Percentiles rank a stretch among this genome's conserved stretches.
These are phyloP conservation scores for Euphrasia arctica DNA, from an alignment of 305 asterid species.

Conservation along the genomic window DNA sequence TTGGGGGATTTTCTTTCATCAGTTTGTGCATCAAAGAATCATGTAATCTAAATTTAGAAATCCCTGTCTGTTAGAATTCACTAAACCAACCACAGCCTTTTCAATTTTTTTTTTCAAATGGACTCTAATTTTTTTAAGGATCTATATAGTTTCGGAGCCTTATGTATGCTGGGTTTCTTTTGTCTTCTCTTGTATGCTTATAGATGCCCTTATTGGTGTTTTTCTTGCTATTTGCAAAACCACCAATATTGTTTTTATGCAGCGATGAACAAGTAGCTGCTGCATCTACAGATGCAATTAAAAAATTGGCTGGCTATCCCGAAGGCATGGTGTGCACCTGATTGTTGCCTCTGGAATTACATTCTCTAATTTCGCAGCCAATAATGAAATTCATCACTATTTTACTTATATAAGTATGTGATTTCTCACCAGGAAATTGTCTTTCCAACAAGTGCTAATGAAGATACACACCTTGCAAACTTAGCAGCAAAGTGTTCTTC, in stretches of 20 bases:
- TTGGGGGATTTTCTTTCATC: not conserved
- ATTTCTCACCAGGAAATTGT: conserved; percentile 46
- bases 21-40: not conserved
- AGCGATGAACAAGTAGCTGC: conserved; percentile 90
- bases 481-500: conserved; percentile 66
- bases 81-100: no score
- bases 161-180: not conserved
- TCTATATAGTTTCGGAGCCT: not conserved
- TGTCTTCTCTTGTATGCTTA: not conserved
- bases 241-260: conserved; percentile 22
- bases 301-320: conserved; percentile 50
- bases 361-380: conserved; percentile 20
- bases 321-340: conserved; percentile 61
- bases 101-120: not conserved
- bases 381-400: conserved; percentile 8
- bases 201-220: not conserved
- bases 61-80: not conserved
- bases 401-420: conserved; percentile 23
- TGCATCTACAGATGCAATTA: conserved; percentile 68
- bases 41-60: not conserved
- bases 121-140: not conserved
- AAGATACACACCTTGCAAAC: conserved; percentile 59
- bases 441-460: conserved; percentile 52
- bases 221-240: conserved; percentile 4
- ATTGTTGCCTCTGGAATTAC: conserved; percentile 26